A percentile compares a stretch with the other conserved stretches of the same genome.
phyloP scores from a whole-genome alignment of 176 grass and related monocot genomes.

The Triticum dicoccoides region DNA sequence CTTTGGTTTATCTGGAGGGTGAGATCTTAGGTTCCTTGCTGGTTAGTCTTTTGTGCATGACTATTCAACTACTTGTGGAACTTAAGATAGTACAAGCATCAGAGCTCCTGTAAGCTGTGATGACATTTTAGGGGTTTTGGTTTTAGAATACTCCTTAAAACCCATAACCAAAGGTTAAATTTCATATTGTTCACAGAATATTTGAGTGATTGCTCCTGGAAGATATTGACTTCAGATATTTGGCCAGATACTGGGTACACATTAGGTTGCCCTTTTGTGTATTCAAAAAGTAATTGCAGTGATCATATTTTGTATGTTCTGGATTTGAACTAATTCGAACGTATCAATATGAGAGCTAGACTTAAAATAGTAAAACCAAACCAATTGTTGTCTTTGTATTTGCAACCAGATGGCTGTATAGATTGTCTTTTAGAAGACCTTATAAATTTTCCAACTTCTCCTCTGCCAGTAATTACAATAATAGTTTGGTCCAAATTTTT shows the following conservation, averaged over 20 bases:
- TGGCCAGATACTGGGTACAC: slow-evolving; percentile 14
- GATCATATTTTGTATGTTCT: background rate
- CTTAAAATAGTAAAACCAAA: slow-evolving; percentile 4
- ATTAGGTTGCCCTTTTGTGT: background rate
- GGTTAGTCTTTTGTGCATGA: slow-evolving; percentile 4
- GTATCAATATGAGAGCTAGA: background rate
- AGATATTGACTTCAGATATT: background rate
- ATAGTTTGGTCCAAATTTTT: background rate
- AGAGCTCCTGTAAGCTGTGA: background rate
- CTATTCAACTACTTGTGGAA: slow-evolving; percentile 1
- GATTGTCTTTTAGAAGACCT: background rate
- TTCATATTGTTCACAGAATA: background rate
- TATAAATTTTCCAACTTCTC: background rate
- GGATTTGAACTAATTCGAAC: background rate
- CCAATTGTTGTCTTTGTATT: slow-evolving; percentile 3
- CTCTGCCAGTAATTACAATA: background rate
- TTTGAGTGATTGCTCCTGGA: background rate
- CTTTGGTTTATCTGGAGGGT: slow-evolving; percentile 97
- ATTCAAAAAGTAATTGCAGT: slow-evolving; percentile 1
- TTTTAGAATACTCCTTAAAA: background rate
- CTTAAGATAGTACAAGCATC: slow-evolving; percentile 5
- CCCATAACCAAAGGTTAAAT: background rate
- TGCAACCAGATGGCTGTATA: background rate
- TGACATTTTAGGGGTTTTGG: background rate
- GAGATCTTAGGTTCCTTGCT: slow-evolving; percentile 28